Evolutionary conservation across 805 yeast species (phyloP).

Genomic region (Spathaspora hagerdaliae): DNA sequence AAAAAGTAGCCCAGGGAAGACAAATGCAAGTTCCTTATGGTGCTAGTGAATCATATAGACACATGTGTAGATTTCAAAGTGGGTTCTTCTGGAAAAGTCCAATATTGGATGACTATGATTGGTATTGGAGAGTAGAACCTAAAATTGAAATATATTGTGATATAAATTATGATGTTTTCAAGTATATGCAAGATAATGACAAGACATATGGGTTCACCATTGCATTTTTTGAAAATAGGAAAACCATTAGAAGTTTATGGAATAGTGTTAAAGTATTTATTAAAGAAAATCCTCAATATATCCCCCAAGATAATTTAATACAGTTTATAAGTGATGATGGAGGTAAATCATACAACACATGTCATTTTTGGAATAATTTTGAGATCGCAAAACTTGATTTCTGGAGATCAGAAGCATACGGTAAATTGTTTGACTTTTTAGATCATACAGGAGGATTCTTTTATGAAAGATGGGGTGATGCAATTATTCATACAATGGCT

Average conservation of each 20-base stretch:
- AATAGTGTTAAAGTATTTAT: conserved; percentile 67
- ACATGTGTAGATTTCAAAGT: conserved; percentile 90
- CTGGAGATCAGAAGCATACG: conserved; percentile 72
- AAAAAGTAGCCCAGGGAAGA: conserved; percentile 64
- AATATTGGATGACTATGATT: conserved; percentile 69
- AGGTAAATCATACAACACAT: conserved; percentile 69
- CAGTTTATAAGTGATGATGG: conserved; percentile 66
- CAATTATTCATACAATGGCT: conserved; percentile 87
- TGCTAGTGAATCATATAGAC: conserved; percentile 71
- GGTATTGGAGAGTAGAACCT: conserved; percentile 96
- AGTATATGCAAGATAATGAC: conserved; percentile 66
- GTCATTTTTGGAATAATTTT: conserved; percentile 91
- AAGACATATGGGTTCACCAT: conserved; percentile 89
- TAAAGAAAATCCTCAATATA: conserved; percentile 52
- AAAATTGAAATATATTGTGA: conserved; percentile 79
- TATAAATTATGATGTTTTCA: conserved; percentile 82
- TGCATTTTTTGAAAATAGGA: conserved; percentile 73
- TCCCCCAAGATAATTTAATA: conserved; percentile 63
- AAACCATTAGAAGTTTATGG: conserved; percentile 87
- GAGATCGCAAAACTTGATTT: conserved; percentile 73
- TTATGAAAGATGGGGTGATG: conserved; percentile 94
- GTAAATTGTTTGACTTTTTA: conserved; percentile 64
- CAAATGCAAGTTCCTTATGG: conserved; percentile 64
- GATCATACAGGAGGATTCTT: conserved; percentile 88
- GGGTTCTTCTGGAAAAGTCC: conserved; percentile 86